Evolutionary conservation across 2,329 filamentous ascomycete species (phyloP), one percentile per base, ranked within the genome.

Genomic region (Epichloe hybrida): DNA sequence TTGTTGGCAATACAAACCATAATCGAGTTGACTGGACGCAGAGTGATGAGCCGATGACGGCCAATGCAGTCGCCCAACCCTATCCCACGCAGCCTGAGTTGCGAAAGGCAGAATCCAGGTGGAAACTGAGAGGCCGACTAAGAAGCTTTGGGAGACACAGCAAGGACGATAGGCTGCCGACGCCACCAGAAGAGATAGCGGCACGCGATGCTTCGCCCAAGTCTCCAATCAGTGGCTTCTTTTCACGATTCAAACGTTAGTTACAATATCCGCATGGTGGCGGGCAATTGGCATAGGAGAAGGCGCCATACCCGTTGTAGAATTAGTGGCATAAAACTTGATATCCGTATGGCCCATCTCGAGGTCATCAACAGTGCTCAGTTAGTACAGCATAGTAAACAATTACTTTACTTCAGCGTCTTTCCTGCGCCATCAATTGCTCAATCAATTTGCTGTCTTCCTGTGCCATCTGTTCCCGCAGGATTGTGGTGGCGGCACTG

Each of bases 1-100:
- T 54, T 15, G 7, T 48, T 21, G 52, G 52, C 8, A 54, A 57
- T 35, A 52, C 54, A 13, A 56, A 67, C 34, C 64, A 70, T 50
- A 67, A 70, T 56, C 66, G 71, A 35, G 72, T 74, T 50, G 77
- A 81, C 61, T 82, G 79, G 79, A 74, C 75, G 34, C 77, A 81
- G 59, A 74, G 70, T 57, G 77, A 80, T 54, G 74, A 80, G 61
- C 47, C 57, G 55, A 56, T 45, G 7, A 41, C 38, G 15, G 27
- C 12, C 20, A 49, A 44, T 7, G 4, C 27, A 27, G 39, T 39
- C 38, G 17, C 50, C 13, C 13, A 41, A 21, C 20, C 43, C 12
- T 4, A 11, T 8, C 9, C 13, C 5, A 38, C 54, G 50, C 45
- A 59, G 4, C 61, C 66, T 50, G 50, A 67, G 55, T 59, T 75